These are phyloP conservation scores for Arthroderma sp. DNA, from an alignment of 2,329 filamentous ascomycete genomes.

Conservation along the genomic window DNA sequence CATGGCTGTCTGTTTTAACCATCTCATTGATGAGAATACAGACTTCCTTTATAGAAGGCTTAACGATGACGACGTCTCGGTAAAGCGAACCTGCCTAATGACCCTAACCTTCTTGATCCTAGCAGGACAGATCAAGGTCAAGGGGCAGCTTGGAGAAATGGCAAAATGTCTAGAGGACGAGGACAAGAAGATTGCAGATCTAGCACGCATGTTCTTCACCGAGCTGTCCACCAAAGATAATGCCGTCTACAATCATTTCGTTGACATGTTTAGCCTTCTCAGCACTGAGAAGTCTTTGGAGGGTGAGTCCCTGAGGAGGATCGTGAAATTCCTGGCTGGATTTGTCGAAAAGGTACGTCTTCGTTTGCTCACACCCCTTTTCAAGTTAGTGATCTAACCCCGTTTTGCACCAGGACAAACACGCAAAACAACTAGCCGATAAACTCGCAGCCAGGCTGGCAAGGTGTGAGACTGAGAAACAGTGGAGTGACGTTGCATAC, in stretches of 20 bases:
- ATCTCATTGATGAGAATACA: constrained; percentile 97
- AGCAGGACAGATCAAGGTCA: constrained; percentile 97
- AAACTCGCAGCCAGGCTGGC: constrained; percentile 79
- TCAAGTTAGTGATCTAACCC: neutral
- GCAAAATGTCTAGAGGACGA: constrained; percentile 94
- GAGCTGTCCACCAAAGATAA: constrained; percentile 97
- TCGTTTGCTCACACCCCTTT: neutral
- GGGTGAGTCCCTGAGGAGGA: constrained; percentile 73
- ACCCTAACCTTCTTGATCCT: constrained; percentile 94
- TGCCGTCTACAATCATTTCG: constrained; percentile 97
- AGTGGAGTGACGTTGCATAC: constrained; percentile 97
- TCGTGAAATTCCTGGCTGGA: constrained; percentile 83
- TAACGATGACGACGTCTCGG: constrained; percentile 74
- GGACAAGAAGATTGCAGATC: constrained; percentile 87
- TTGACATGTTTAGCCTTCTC: constrained; percentile 94
- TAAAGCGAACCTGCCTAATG: constrained; percentile 97
- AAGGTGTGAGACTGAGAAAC: constrained; percentile 79
- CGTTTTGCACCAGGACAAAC: constrained; percentile 60
- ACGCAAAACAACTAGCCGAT: constrained; percentile 83
- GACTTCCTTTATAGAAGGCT: constrained; percentile 92
- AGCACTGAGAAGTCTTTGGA: constrained; percentile 69
- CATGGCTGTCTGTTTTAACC: constrained; percentile 99
- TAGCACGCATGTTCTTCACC: constrained; percentile 96
- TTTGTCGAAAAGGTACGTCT: constrained; percentile 86
- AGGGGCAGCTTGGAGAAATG: constrained; percentile 97